phyloP scores from a whole-genome alignment of 257 asterid species.

The Solanum sejunctum region DNA sequence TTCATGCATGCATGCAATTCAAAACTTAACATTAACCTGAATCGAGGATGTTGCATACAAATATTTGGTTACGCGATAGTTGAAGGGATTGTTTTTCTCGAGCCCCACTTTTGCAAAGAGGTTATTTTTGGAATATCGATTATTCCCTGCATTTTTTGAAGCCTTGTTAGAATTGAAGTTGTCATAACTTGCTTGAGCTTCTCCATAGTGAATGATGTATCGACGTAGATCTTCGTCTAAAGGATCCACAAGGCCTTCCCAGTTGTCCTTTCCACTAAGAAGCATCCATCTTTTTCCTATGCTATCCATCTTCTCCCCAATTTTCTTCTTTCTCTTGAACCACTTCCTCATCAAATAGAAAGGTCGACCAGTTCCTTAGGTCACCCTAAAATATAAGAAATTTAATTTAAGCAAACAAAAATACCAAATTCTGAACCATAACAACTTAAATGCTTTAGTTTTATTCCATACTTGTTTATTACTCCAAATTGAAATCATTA shows the following conservation, averaged over 20 bases:
- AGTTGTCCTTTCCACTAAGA: conserved; percentile 31
- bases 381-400: background rate
- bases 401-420: background rate
- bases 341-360: background rate
- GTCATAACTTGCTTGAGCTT: conserved; percentile 37
- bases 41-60: conserved; percentile 33
- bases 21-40: background rate
- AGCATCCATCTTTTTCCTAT: conserved; percentile 31
- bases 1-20: too few relatives aligned
- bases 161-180: conserved; percentile 20
- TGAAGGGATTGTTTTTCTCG: conserved; percentile 17
- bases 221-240: conserved; percentile 32
- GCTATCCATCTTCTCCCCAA: background rate
- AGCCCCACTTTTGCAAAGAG: conserved; percentile 26
- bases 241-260: conserved; percentile 38
- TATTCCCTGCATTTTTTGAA: conserved; percentile 18
- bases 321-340: background rate
- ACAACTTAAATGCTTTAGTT: background rate
- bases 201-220: conserved; percentile 37
- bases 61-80: conserved; percentile 24
- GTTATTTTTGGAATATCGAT: conserved; percentile 10
- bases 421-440: background rate
- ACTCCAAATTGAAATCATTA: background rate
- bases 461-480: background rate
- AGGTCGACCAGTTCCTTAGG: too few relatives aligned